These are phyloP conservation scores for Trichomonas gallinae DNA, from an alignment of 208 protist species.

Conservation along the genomic window DNA sequence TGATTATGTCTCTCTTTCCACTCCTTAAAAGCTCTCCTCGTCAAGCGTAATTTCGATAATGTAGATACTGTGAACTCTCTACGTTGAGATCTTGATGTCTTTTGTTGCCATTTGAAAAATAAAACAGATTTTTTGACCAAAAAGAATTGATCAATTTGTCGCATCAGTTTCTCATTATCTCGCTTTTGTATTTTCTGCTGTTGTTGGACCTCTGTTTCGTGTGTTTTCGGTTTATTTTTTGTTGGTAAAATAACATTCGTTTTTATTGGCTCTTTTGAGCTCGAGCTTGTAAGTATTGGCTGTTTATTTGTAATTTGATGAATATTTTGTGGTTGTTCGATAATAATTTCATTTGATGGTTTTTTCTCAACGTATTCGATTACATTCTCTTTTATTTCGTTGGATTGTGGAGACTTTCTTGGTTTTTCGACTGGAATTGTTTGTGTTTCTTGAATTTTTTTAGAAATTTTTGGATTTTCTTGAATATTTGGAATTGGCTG, in stretches of 20 bases:
- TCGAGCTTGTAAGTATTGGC: neutral
- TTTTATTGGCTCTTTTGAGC: neutral
- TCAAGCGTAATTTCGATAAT: neutral
- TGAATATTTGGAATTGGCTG: too few species aligned
- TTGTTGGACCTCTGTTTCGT: neutral
- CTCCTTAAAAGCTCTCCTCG: neutral
- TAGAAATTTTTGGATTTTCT: too few species aligned
- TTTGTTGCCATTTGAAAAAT: neutral
- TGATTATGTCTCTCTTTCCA: neutral
- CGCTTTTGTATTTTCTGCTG: neutral
- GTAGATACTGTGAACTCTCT: neutral
- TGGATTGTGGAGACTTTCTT: too few species aligned
- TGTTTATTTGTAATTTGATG: neutral
- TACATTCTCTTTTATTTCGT: too few species aligned
- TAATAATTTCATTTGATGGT: neutral
- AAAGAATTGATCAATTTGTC: neutral
- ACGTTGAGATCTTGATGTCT: neutral
- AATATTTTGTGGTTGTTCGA: neutral
- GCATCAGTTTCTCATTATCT: neutral
- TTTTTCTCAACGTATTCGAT: neutral
- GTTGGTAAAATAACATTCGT: neutral
- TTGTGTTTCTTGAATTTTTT: too few species aligned
- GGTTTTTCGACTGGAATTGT: too few species aligned
- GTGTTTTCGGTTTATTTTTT: neutral
- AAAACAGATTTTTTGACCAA: neutral